phyloP scores from a whole-genome alignment of 2,329 filamentous ascomycete genomes.

The Hansfordia pulvinata region DNA sequence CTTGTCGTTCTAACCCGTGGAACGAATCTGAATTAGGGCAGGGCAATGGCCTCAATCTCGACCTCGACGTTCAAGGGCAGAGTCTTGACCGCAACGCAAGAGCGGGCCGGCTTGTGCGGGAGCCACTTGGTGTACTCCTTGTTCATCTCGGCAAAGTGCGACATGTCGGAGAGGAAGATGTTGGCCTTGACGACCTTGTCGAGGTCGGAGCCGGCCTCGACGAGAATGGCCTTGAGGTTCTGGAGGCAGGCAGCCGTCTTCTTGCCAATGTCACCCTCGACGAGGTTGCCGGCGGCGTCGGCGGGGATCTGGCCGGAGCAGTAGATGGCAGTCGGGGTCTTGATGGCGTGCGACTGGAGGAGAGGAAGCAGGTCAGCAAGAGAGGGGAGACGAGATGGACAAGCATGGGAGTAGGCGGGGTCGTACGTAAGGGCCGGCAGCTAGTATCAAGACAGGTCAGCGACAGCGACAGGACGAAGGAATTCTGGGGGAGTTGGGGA shows the following conservation, averaged over 20 bases:
- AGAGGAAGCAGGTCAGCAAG: not conserved
- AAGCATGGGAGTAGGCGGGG: not conserved
- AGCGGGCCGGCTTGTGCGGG: constrained; percentile 71
- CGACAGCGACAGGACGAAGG: no score
- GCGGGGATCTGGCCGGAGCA: constrained; percentile 63
- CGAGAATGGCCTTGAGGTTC: constrained; percentile 75
- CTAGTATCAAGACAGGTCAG: not conserved
- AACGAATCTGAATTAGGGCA: no score
- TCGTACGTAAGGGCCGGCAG: constrained; percentile 47
- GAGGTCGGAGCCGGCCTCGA: constrained; percentile 66
- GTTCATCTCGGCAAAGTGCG: constrained; percentile 79
- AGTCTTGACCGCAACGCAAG: constrained; percentile 81
- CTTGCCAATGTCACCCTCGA: constrained; percentile 47
- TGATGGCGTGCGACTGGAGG: constrained; percentile 49
- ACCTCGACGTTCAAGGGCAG: constrained; percentile 77
- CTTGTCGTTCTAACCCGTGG: no score
- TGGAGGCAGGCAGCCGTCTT: constrained; percentile 51
- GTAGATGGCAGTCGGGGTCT: constrained; percentile 52
- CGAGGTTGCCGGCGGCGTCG: constrained; percentile 38
- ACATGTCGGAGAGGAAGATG: constrained; percentile 88
- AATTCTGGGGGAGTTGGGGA: no score
- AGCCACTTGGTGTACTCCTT: constrained; percentile 75
- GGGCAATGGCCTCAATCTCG: constrained; percentile 81
- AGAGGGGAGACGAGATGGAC: not conserved
- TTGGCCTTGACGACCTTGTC: constrained; percentile 79